Evolutionary conservation across 768 basidiomycete genomes (phyloP), one percentile per base, ranked within the genome.

Genomic region (Tricholoma bakamatsutake): DNA sequence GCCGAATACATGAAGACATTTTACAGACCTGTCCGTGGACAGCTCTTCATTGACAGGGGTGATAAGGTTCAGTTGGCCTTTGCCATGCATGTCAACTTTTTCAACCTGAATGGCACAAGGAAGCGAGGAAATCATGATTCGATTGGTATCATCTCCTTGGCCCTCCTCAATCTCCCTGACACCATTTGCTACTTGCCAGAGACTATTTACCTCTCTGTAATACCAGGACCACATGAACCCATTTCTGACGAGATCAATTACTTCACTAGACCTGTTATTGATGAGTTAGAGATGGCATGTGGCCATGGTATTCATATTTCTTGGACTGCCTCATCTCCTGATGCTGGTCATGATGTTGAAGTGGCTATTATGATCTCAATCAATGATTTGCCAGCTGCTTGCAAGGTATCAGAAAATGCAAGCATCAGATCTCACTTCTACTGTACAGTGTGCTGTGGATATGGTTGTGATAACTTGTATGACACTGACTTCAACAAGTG

Each of bases 111-210:
- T 28, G 64, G 67, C 1, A 64, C 64, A 5, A 57, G 27, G 6
- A 58, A 61, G n/a, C 42, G 54, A 5, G 68, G 70, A 33, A 62
- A 61, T 11, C 61, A 53, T 17, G 57, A 61, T 1, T 75, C 72
- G 0, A 59, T 64, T 8, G 69, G 71, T 3, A 52, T 74, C 9
- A 67, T 75, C 9, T 68, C 67, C 1, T 58, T 70, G 33, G 63
- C 64, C 9, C 67, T 66, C 50, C 59, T 75, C 2, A 75, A 73
- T 47, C 62, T 77, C 5, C 70, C 72, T 1, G 52, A 58, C 1
- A 53, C 67, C 13, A 56, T 71, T 4, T 59, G 67, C 0, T 71
- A 72, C 62, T 62, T 67, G 31, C 61, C 66, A 0, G 69, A 75
- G 57, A 68, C 72, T 52, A 63, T 75, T 56, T 72, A 65, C 33